These are phyloP conservation scores for Cystofilobasidium bisporidii DNA, from an alignment of 768 basidiomycete species.

Conservation along the genomic window DNA sequence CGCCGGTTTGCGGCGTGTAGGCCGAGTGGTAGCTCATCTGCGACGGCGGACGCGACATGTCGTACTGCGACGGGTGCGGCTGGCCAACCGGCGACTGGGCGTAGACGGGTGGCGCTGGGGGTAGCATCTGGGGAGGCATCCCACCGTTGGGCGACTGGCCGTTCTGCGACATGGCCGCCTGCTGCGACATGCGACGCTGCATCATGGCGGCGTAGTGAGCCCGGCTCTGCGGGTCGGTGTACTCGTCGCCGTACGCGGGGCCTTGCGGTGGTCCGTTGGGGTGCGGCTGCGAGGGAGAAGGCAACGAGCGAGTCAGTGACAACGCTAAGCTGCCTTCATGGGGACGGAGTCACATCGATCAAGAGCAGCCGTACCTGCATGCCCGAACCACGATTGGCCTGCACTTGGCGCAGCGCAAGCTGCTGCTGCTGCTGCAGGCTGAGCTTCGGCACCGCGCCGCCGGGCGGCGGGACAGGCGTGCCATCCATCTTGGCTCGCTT, in stretches of 20 bases:
- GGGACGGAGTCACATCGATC: no score
- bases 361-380: neutral
- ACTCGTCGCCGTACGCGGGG: neutral
- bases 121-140: neutral
- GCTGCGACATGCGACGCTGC: slow-evolving; percentile 4
- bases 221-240: neutral
- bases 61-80: neutral
- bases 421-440: slow-evolving; percentile 9
- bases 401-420: neutral
- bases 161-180: neutral
- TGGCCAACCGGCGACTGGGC: neutral
- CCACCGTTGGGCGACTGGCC: slow-evolving; percentile 5
- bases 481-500: slow-evolving; percentile 3
- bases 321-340: no score
- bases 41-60: neutral
- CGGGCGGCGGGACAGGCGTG: neutral
- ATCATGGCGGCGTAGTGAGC: neutral
- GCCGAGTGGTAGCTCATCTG: slow-evolving; percentile 10
- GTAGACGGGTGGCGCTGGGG: neutral
- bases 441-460: slow-evolving; percentile 1
- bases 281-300: neutral
- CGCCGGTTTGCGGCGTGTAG: neutral
- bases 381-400: neutral
- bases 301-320: neutral
- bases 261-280: neutral